Base-by-base conservation (phyloP, 2,329 filamentous ascomycete genomes). In the Colletotrichum sp. region DNA sequence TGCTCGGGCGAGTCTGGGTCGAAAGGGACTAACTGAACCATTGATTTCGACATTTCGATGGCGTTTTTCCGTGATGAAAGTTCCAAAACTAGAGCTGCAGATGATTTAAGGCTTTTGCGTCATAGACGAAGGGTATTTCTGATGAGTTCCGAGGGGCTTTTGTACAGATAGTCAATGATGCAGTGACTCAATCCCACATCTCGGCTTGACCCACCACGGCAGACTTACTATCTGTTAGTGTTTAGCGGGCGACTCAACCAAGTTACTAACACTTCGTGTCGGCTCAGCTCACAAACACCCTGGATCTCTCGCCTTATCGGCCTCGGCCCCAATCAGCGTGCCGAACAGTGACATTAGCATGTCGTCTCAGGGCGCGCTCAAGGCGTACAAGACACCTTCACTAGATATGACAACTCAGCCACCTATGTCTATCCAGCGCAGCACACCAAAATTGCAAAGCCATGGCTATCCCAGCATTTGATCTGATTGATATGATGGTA, bases 21-120 rank as follows among this genome's bases (percentile, higher is more conserved):
- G 79, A 80, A 82, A 7, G 80, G 81, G 21, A 82, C 76, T 24
- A 82, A 59, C 3, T 71, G 63, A 7, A 80, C 72, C 28, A 32
- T 65, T 9, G 70, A 28, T 8, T 28, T 59, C 4, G 69, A 68
- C 69, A 75, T 72, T 32, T 21, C 9, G 52, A 4, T 30, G 9
- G 30, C 2, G 21, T 14, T 39, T 6, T 30, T 3, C 3, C 6
- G 26, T 6, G 48, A 24, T 34, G 18, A 8, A 30, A 52, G 2
- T 43, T 14, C 6, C 4, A 8, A 1, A 28, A n/a, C 8, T 26
- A 16, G 4, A 66, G 3, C 4, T 26, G 16, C 26, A 26, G 26
- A 26, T 32, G 18, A 61, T 30, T 0, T 3, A 1, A 10, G 34
- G 16, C 12, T 34, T 32, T 21, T 8, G 18, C 26, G 2, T 61